Conservation (phyloP, 345 rosid species). For the Dimocarpus longan region DNA sequence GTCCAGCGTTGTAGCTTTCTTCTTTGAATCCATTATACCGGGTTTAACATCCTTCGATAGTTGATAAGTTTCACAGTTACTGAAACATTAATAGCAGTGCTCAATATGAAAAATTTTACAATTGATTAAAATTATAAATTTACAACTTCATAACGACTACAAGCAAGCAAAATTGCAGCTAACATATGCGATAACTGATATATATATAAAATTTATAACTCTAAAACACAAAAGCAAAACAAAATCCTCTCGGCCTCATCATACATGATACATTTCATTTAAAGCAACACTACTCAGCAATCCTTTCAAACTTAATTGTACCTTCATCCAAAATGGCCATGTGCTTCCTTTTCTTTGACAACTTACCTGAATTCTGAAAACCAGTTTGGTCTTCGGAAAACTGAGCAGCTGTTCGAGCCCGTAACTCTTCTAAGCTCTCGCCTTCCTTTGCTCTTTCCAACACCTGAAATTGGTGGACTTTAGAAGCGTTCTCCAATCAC, state of each 20-base stretch:
- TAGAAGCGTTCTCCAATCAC: neutral
- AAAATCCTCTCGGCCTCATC: neutral
- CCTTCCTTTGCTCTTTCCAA: conserved; percentile 91
- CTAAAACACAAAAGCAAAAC: too few species aligned
- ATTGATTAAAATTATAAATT: too few species aligned
- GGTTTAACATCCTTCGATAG: too few species aligned
- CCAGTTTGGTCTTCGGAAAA: conserved; percentile 57
- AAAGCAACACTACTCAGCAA: conserved; percentile 33
- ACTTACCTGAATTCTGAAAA: conserved; percentile 40
- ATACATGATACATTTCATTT: neutral
- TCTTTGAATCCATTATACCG: too few species aligned
- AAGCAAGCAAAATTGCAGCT: conserved; percentile 11
- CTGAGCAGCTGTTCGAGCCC: conserved; percentile 77
- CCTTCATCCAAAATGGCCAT: conserved; percentile 55
- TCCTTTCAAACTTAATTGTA: conserved; percentile 55
- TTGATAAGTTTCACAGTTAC: too few species aligned
- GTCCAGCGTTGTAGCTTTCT: too few species aligned
- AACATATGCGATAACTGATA: neutral
- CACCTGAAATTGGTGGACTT: conserved; percentile 45
- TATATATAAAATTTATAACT: neutral
- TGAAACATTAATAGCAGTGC: neutral
- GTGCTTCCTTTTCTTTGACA: conserved; percentile 69
- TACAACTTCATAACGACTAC: conserved; percentile 18
- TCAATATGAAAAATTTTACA: neutral
- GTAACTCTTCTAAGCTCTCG: conserved; percentile 75